Percentiles rank a stretch among this genome's conserved stretches.
These are phyloP conservation scores for Capsicum rhomboideum DNA, from an alignment of 257 asterid genomes.

Conservation along the genomic window DNA sequence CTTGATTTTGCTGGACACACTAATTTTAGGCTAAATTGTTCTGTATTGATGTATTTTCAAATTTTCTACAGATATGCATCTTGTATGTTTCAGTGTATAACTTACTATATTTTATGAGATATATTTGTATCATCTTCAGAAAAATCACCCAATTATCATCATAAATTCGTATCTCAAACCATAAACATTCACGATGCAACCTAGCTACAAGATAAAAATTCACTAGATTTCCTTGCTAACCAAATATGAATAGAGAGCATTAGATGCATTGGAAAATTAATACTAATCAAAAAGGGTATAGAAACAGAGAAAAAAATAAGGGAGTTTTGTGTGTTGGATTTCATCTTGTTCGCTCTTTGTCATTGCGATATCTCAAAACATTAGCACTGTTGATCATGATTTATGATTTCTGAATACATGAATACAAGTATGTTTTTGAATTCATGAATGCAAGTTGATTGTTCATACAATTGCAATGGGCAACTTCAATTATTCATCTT, in stretches of 20 bases:
- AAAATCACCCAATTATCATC: neutral
- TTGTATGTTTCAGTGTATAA: neutral
- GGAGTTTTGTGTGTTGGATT: too few species aligned
- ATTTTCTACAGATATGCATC: neutral
- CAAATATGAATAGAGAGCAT: neutral
- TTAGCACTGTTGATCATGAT: neutral
- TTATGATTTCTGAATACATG: neutral
- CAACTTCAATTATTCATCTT: neutral
- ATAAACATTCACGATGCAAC: neutral
- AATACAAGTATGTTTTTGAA: too few species aligned
- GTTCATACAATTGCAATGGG: neutral
- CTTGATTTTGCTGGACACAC: too few species aligned
- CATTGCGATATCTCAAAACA: too few species aligned
- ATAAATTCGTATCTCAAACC: neutral
- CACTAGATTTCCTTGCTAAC: neutral
- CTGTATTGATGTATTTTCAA: too few species aligned
- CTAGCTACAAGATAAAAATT: neutral
- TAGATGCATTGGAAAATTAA: neutral
- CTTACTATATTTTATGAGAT: neutral
- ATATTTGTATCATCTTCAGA: neutral
- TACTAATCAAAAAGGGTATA: neutral
- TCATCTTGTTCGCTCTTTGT: too few species aligned
- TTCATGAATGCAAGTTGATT: too few species aligned
- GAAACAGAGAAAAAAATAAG: neutral
- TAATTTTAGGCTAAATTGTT: too few species aligned